Conservation (phyloP, 2,329 filamentous ascomycete genomes). For the Colletotrichum filicis region DNA sequence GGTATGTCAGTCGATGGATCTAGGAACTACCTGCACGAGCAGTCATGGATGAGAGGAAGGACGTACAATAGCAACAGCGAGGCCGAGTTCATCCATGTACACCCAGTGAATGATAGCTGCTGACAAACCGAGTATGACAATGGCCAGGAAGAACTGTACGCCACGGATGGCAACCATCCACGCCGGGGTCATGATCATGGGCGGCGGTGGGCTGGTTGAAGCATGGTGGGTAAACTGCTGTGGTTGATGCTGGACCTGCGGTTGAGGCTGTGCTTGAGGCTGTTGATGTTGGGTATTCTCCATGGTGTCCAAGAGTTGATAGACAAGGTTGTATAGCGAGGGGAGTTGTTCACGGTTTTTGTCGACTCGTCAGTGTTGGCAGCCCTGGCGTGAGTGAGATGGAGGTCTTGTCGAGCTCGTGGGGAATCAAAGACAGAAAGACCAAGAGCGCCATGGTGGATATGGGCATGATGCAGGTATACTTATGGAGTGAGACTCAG, state of each 20-base stretch:
- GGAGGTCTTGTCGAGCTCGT: not conserved
- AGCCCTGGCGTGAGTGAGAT: not conserved
- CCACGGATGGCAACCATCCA: conserved; percentile 56
- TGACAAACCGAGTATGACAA: conserved; percentile 56
- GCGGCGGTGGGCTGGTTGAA: not conserved
- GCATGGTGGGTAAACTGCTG: not conserved
- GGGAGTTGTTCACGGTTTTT: not conserved
- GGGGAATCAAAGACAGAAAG: not conserved
- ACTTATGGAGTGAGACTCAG: conserved; percentile 21
- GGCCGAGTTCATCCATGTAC: conserved; percentile 52
- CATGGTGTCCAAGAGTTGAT: not conserved
- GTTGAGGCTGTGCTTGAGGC: not conserved
- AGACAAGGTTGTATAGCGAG: not conserved
- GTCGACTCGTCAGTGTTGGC: not conserved
- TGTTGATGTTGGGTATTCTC: conserved; percentile 8
- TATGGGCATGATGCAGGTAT: not conserved
- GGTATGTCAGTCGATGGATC: not conserved
- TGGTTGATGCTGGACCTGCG: not conserved
- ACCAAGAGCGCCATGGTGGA: not conserved
- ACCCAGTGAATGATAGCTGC: conserved; percentile 52
- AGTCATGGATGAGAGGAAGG: not conserved
- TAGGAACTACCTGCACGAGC: too few relatives aligned
- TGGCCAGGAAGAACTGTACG: conserved; percentile 52
- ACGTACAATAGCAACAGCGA: conserved; percentile 54
- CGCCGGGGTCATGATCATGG: conserved; percentile 52